phyloP scores from a whole-genome alignment of 352 stramenopile genomes.

The Globisporangium barbulae region DNA sequence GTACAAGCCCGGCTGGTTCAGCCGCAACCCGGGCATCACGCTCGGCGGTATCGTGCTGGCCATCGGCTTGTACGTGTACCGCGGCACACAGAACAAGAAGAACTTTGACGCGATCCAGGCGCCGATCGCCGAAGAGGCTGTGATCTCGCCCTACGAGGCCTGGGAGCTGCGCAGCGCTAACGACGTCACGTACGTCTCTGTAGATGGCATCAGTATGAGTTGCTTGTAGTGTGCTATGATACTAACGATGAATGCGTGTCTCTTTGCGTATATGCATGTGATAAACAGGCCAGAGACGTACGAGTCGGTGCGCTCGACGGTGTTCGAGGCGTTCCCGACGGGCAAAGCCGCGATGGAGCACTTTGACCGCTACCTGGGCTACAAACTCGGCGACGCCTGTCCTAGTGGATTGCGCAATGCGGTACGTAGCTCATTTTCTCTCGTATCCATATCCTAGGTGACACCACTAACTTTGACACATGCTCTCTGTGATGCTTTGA shows the following conservation, averaged over 20 bases:
- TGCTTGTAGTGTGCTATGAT: not conserved
- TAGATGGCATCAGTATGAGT: not conserved
- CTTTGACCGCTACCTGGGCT: conserved; percentile 77
- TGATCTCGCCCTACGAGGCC: conserved; percentile 84
- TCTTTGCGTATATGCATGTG: not conserved
- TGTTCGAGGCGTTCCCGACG: conserved; percentile 53
- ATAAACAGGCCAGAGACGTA: conserved; percentile 43
- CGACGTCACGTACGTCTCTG: conserved; percentile 58
- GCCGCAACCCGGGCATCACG: conserved; percentile 76
- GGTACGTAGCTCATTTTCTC: conserved; percentile 18
- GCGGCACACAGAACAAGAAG: conserved; percentile 67
- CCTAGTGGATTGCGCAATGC: conserved; percentile 61
- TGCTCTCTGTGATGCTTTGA: not conserved
- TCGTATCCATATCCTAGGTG: not conserved
- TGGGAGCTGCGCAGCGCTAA: conserved; percentile 82
- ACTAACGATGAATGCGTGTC: not conserved
- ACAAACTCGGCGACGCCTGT: conserved; percentile 57
- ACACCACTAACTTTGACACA: not conserved
- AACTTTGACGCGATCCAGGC: conserved; percentile 75
- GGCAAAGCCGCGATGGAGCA: conserved; percentile 66
- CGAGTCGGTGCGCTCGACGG: conserved; percentile 42
- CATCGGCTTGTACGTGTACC: conserved; percentile 74
- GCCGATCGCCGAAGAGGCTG: conserved; percentile 64
- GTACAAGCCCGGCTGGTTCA: conserved; percentile 85
- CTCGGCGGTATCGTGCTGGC: conserved; percentile 63